Conservation (phyloP, 345 rosid species). For the Pelargonium nanum region DNA sequence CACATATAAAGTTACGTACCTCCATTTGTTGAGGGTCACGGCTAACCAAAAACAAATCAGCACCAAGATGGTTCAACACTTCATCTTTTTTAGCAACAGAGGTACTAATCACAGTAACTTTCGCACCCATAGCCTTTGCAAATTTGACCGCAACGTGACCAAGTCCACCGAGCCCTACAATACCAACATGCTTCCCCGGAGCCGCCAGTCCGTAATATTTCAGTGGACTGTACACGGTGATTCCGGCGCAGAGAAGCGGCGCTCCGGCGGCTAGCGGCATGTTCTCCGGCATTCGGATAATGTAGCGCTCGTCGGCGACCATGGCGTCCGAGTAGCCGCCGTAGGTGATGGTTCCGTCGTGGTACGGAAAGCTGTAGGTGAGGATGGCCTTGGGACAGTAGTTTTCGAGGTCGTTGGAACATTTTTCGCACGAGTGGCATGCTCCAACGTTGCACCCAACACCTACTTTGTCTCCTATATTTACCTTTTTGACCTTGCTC, state of each 20-base stretch:
- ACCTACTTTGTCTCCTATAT: conserved; percentile 39
- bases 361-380: conserved; percentile 23
- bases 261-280: conserved; percentile 26
- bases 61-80: conserved; percentile 28
- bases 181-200: conserved; percentile 24
- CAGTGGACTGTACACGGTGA: conserved; percentile 28
- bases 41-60: conserved; percentile 27
- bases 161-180: conserved; percentile 35
- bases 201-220: conserved; percentile 17
- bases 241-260: conserved; percentile 37
- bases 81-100: conserved; percentile 26
- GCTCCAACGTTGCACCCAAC: background rate
- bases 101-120: conserved; percentile 34
- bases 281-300: conserved; percentile 24
- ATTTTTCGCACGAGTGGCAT: background rate
- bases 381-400: background rate
- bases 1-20: background rate
- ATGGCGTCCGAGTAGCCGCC: conserved; percentile 34
- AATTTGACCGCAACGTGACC: conserved; percentile 38
- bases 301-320: conserved; percentile 27
- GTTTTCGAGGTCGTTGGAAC: background rate
- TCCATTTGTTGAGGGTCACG: conserved; percentile 13
- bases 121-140: conserved; percentile 30
- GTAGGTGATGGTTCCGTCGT: conserved; percentile 27
- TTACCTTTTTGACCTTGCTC: conserved; percentile 33